Conservation (phyloP, 2,329 filamentous ascomycete genomes). For the Coniella lustricola region DNA sequence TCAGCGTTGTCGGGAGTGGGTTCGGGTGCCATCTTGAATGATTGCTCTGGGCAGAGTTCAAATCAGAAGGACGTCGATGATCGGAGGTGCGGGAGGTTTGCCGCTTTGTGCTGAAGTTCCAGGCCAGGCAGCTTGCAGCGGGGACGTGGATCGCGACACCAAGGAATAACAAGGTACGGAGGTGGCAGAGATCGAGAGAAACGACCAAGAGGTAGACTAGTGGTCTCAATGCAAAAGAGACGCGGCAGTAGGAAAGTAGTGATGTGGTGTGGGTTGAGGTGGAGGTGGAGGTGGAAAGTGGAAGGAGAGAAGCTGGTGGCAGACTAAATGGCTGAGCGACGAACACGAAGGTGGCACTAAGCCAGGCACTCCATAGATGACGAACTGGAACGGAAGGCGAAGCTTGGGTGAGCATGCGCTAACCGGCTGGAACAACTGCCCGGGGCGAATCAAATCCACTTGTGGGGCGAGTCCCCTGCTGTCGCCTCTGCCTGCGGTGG, state of each 20-base stretch:
- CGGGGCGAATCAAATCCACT: constrained; percentile 11
- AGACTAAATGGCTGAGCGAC: neutral
- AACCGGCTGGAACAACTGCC: constrained; percentile 9
- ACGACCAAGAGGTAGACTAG: neutral
- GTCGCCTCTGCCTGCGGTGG: constrained; percentile 7
- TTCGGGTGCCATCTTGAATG: constrained; percentile 62
- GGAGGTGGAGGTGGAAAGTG: neutral
- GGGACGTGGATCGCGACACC: constrained; percentile 2
- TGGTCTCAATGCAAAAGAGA: neutral
- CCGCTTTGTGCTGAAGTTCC: neutral
- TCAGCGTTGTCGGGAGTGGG: constrained; percentile 46
- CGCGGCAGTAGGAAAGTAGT: too few relatives aligned
- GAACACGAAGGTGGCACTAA: neutral
- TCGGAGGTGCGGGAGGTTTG: constrained; percentile 5
- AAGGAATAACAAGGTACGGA: neutral
- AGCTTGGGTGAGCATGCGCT: neutral
- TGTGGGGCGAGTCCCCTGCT: neutral
- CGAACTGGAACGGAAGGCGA: constrained; percentile 9
- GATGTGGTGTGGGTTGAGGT: neutral
- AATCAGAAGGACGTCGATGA: constrained; percentile 6
- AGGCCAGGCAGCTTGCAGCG: constrained; percentile 7
- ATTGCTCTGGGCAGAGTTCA: constrained; percentile 12
- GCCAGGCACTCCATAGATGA: constrained; percentile 15
- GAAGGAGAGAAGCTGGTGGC: constrained; percentile 1
- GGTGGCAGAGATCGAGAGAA: constrained; percentile 1